A percentile compares a stretch with the other conserved stretches of the same genome.
phyloP scores from a whole-genome alignment of 805 yeast species.

The Candida montana region DNA sequence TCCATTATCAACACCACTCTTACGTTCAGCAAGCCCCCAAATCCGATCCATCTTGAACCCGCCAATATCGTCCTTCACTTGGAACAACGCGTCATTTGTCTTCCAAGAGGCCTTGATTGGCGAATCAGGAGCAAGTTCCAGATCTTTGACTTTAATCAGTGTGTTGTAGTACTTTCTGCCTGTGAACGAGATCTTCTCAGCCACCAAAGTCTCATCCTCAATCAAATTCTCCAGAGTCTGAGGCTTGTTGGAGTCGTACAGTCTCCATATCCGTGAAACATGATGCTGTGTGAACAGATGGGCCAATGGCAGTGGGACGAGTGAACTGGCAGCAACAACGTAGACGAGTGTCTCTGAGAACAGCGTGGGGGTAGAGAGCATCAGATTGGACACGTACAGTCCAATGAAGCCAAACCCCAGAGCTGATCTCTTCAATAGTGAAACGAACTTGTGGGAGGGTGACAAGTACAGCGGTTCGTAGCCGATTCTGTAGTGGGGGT shows the following conservation, averaged over 20 bases:
- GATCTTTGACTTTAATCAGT: constrained; percentile 44
- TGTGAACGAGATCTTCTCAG: constrained; percentile 61
- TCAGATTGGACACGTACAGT: constrained; percentile 54
- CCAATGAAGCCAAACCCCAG: constrained; percentile 59
- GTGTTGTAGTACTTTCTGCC: constrained; percentile 65
- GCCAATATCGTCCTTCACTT: constrained; percentile 69
- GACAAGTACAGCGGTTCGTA: constrained; percentile 60
- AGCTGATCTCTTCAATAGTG: constrained; percentile 56
- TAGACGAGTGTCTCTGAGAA: constrained; percentile 45
- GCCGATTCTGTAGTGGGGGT: constrained; percentile 47
- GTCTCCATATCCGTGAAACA: constrained; percentile 65
- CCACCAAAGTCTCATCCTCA: constrained; percentile 55
- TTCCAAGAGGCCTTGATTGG: constrained; percentile 47
- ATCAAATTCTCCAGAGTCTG: constrained; percentile 61
- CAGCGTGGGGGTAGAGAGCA: constrained; percentile 44
- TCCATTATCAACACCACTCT: constrained; percentile 65
- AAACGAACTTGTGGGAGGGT: constrained; percentile 56
- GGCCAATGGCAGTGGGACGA: constrained; percentile 54
- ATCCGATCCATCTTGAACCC: constrained; percentile 80
- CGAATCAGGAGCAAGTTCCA: constrained; percentile 37
- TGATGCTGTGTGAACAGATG: constrained; percentile 55
- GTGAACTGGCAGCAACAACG: constrained; percentile 35
- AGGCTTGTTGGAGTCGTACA: constrained; percentile 54
- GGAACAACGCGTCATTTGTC: constrained; percentile 36
- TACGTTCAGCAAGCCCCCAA: constrained; percentile 76